These are phyloP conservation scores for Aspergillus egyptiacus DNA, from an alignment of 495 filamentous ascomycete species.

Conservation along the genomic window DNA sequence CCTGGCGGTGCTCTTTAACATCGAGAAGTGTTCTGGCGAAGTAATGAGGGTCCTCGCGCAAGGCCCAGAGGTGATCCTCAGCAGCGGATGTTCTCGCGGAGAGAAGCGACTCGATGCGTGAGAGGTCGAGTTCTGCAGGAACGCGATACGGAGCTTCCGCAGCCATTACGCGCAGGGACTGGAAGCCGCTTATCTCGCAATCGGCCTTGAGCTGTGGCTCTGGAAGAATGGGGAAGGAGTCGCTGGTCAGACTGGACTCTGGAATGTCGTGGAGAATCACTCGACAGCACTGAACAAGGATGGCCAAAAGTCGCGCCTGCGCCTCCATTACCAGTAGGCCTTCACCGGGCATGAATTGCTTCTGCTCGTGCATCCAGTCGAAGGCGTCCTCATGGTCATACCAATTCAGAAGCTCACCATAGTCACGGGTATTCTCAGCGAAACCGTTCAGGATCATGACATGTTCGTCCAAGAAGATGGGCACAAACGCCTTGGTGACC, in stretches of 20 bases:
- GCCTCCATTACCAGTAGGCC: slow-evolving; percentile 40
- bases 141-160: slow-evolving; percentile 44
- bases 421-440: slow-evolving; percentile 20
- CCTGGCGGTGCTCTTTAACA: slow-evolving; percentile 35
- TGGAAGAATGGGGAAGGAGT: slow-evolving; percentile 20
- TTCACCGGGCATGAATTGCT: slow-evolving; percentile 32
- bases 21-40: slow-evolving; percentile 33
- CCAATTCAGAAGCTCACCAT: slow-evolving; percentile 42
- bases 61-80: slow-evolving; percentile 46
- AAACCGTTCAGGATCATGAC: slow-evolving; percentile 39
- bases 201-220: slow-evolving; percentile 18
- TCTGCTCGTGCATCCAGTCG: slow-evolving; percentile 19
- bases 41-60: slow-evolving; percentile 53
- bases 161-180: slow-evolving; percentile 28
- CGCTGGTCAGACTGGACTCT: not conserved
- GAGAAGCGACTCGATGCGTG: slow-evolving; percentile 33
- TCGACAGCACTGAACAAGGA: slow-evolving; percentile 37
- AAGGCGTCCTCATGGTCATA: slow-evolving; percentile 34
- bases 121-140: slow-evolving; percentile 36
- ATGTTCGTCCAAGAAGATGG: slow-evolving; percentile 32
- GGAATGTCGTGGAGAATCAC: slow-evolving; percentile 42
- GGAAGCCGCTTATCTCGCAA: slow-evolving; percentile 45
- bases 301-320: slow-evolving; percentile 37
- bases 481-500: slow-evolving; percentile 19
- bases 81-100: slow-evolving; percentile 29